Evolutionary conservation across 345 rosid species (phyloP), one percentile per base, ranked within the genome.

Genomic region (Tarenaya hassleriana): DNA sequence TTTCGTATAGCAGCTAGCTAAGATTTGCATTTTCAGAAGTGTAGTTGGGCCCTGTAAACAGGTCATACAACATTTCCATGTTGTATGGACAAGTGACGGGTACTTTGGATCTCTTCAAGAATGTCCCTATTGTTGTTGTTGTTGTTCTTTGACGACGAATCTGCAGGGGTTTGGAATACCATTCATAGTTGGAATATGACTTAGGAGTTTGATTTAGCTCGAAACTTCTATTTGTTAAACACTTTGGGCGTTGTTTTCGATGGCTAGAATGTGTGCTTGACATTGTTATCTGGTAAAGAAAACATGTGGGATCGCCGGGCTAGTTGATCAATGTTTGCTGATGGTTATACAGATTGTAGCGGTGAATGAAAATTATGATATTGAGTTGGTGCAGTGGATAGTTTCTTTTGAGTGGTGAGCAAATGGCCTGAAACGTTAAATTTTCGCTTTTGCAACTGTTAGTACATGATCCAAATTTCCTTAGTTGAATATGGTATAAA

Each of bases 141-240:
- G 29, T 24, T 24, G 3, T 24, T 24, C 3, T n/a, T 24, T 2
- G 29, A 2, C 5, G 29, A 24, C 29, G 29, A 24, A 6, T 2
- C 16, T 24, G 17, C 47, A 54, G 39, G 39, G 35, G 41, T 40
- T 55, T 31, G 10, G 32, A 18, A 19, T 10, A 41, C 10, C 31
- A n/a, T 7, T 46, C 40, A 14, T 53, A 53, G 40, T 38, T 17
- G 13, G 53, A 14, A 39, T 27, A 39, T 47, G 50, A 40, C 6
- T 5, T 21, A 4, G n/a, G 63, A 47, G 43, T 16, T 31, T 38
- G 33, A 8, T 33, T 34, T 34, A 46, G 65, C 61, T 46, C 59
- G 18, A 41, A 52, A 20, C 18, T 37, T 33, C 32, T 47, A 19
- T 46, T 16, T 52, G 44, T 44, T 52, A 54, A 21, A 40, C 58